Evolutionary conservation across 1,139 yeast species (phyloP).

Genomic region (Saccharomycopsis hybrid): DNA sequence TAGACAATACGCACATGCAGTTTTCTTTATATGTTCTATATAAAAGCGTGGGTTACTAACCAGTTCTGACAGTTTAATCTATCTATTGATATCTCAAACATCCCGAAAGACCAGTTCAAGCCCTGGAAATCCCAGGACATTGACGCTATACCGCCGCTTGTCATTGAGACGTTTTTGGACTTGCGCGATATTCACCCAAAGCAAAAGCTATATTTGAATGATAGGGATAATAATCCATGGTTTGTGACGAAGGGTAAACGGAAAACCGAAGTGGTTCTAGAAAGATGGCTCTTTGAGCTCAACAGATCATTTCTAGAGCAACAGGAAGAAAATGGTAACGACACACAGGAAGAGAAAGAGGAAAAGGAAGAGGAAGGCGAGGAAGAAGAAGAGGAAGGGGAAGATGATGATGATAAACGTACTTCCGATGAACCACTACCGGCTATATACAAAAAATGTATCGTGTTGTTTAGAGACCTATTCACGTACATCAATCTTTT

Average conservation of each 20-base stretch:
- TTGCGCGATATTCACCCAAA: constrained; percentile 51
- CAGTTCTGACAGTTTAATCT: neutral
- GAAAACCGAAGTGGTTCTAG: constrained; percentile 78
- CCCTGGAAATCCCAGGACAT: constrained; percentile 4
- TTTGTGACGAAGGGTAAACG: constrained; percentile 48
- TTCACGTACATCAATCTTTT: constrained; percentile 61
- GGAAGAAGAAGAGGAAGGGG: constrained; percentile 23
- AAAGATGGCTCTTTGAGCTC: constrained; percentile 86
- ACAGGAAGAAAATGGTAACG: too few species aligned
- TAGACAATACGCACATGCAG: too few species aligned
- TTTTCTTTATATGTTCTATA: too few species aligned
- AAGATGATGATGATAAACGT: constrained; percentile 23
- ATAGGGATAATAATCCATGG: constrained; percentile 41
- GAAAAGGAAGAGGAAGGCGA: neutral
- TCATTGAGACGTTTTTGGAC: constrained; percentile 79
- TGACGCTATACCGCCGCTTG: constrained; percentile 61
- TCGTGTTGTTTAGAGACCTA: constrained; percentile 66
- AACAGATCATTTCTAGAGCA: too few species aligned
- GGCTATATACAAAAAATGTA: constrained; percentile 65
- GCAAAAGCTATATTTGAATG: constrained; percentile 60
- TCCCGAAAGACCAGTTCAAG: constrained; percentile 4
- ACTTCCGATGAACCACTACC: constrained; percentile 48
- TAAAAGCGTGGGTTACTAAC: too few species aligned
- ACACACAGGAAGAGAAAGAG: neutral
- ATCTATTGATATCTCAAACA: constrained; percentile 7